A percentile compares a stretch with the other conserved stretches of the same genome.
phyloP scores from a whole-genome alignment of 2,329 filamentous ascomycete genomes.

The Pezicula rhizophila region DNA sequence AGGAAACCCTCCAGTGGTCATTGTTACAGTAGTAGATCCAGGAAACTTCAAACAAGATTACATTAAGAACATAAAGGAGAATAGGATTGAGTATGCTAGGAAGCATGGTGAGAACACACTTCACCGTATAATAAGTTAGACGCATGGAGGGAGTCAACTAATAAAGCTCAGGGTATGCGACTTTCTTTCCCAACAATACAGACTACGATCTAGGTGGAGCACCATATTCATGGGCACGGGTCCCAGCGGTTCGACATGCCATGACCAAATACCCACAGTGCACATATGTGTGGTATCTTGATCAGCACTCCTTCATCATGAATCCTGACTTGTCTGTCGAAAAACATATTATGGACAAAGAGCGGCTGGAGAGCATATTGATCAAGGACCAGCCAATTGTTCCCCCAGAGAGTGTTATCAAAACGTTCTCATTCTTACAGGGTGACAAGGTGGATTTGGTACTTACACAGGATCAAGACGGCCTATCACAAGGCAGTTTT shows the following conservation, averaged over 20 bases:
- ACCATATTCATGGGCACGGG: slow-evolving; percentile 63
- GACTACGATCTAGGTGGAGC: slow-evolving; percentile 66
- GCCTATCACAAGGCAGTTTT: slow-evolving; percentile 71
- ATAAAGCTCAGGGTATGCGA: slow-evolving; percentile 64
- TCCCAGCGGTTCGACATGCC: slow-evolving; percentile 85
- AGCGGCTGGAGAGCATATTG: slow-evolving; percentile 70
- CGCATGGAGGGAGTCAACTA: slow-evolving; percentile 6
- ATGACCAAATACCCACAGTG: slow-evolving; percentile 72
- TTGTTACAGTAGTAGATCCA: slow-evolving; percentile 78
- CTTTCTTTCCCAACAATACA: slow-evolving; percentile 71
- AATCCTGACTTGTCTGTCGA: slow-evolving; percentile 66
- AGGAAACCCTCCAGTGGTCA: slow-evolving; percentile 60
- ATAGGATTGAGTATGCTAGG: slow-evolving; percentile 77
- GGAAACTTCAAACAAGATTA: slow-evolving; percentile 60
- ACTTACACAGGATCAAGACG: slow-evolving; percentile 76
- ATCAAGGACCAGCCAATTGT: slow-evolving; percentile 80
- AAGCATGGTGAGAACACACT: slow-evolving; percentile 63
- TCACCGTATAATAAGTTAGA: slow-evolving; percentile 3
- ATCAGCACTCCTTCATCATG: slow-evolving; percentile 84
- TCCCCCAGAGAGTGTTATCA: slow-evolving; percentile 93
- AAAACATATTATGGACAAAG: slow-evolving; percentile 61
- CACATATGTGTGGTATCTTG: slow-evolving; percentile 81
- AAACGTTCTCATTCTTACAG: slow-evolving; percentile 79
- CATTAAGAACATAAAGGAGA: slow-evolving; percentile 68
- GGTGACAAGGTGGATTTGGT: slow-evolving; percentile 75